Base-by-base conservation (phyloP, 306 rosid genomes). In the Vigna hirtella region DNA sequence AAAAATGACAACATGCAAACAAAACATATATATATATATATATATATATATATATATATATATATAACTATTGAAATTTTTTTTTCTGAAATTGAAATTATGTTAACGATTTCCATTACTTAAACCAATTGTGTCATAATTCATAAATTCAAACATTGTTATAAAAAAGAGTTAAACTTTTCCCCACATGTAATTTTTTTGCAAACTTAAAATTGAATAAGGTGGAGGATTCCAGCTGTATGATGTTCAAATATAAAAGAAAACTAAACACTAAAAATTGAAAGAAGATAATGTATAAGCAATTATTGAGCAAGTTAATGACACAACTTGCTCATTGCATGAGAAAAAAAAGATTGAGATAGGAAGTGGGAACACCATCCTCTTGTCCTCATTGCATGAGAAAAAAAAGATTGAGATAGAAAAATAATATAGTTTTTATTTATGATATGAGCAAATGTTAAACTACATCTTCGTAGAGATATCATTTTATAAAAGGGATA, bases 301-400 rank as follows among this genome's bases (percentile, higher is more conserved):
- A 79, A 74, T 83, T 42, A 79, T 79, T 83, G 78, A 53, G 75
- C 43, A 50, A 74, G 77, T 79, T 77, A 77, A 52, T 51, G 16
- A 17, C 77, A 10, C 5, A 28, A 47, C 61, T 52, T 79, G 53
- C 55, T 47, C 45, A 5, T 6, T 40, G 62, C 18, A 18, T 18
- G 18, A 18, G 18, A 18, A 18, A 18, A 18, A 18, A 18, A 18
- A 18, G 18, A 18, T 18, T 18, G 18, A 18, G 53, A 51, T 63
- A 9, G 72, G 4, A 64, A 77, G 83, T 48, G 66, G 74, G 73
- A 73, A 15, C 65, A 78, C n/a, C 69, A 59, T 70, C 84, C 28
- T 26, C 28, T 58, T 68, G 53, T 83, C 83, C 49, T 74, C 43
- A 59, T 18, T 17, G 16, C 78, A 68, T 74, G 78, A 74, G 52